phyloP scores from a whole-genome alignment of 306 rosid species.

The Lupinus albus region DNA sequence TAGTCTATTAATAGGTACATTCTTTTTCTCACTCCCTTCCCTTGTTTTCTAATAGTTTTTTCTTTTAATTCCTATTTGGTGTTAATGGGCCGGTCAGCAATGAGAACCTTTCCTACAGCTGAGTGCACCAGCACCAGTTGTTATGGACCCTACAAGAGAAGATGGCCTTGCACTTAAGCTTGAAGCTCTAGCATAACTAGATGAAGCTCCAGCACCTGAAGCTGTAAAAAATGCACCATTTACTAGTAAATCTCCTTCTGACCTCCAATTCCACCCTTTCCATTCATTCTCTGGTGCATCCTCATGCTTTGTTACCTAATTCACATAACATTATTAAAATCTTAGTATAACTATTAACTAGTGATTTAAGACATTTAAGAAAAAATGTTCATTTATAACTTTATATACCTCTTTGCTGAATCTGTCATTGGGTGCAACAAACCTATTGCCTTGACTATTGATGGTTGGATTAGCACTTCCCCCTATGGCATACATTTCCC shows the following conservation, averaged over 20 bases:
- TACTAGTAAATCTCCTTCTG: constrained; percentile 73
- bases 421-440: constrained; percentile 72
- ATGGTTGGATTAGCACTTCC: constrained; percentile 95
- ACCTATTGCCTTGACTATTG: constrained; percentile 93
- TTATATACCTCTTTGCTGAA: constrained; percentile 78
- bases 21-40: constrained; percentile 31
- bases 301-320: constrained; percentile 91
- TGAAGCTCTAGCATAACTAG: constrained; percentile 92
- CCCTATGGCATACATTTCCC: constrained; percentile 99
- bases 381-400: background rate
- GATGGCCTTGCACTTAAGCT: constrained; percentile 92
- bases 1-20: constrained; percentile 21
- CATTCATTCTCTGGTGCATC: constrained; percentile 89
- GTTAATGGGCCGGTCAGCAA: constrained; percentile 59
- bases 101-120: constrained; percentile 75
- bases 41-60: constrained; percentile 9
- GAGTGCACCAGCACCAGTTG: constrained; percentile 71
- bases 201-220: constrained; percentile 85
- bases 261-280: constrained; percentile 92
- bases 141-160: constrained; percentile 75
- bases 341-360: background rate
- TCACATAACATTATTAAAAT: background rate
- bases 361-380: background rate
- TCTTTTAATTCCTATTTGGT: background rate
- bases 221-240: constrained; percentile 88